Evolutionary conservation across 225 moss, liverwort and hornwort genomes (phyloP).

Genomic region (Rhytidiadelphus loreus): DNA sequence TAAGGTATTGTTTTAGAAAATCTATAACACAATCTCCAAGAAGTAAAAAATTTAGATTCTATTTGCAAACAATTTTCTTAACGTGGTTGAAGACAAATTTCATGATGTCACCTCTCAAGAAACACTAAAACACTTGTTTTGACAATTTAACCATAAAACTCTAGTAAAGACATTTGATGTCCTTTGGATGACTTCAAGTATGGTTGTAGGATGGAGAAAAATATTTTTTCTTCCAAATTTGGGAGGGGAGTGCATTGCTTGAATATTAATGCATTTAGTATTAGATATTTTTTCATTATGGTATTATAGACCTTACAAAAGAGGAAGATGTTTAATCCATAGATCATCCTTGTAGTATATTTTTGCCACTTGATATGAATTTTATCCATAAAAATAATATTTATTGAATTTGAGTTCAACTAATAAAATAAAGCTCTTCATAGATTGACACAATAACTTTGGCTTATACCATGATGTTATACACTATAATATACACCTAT

Average conservation of each 20-base stretch:
- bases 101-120: fast-evolving
- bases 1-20: fast-evolving
- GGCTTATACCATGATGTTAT: neutral
- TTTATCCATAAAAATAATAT: neutral
- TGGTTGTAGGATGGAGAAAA: neutral
- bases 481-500: neutral
- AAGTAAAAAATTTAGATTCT: too few relatives aligned
- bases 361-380: neutral
- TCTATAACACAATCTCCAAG: fast-evolving
- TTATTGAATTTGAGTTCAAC: neutral
- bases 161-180: fast-evolving
- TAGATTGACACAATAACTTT: too few relatives aligned
- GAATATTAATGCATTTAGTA: neutral
- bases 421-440: neutral
- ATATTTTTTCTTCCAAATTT: neutral
- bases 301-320: neutral
- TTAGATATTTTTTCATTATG: neutral
- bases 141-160: neutral
- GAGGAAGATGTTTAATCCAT: neutral
- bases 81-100: fast-evolving
- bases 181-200: neutral
- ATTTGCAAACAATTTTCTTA: neutral
- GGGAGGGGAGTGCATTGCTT: neutral
- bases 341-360: fast-evolving
- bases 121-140: neutral